Evolutionary conservation across 179 eudicot species (phyloP), one percentile per base, ranked within the genome.

Genomic region (Camellia oleifera): DNA sequence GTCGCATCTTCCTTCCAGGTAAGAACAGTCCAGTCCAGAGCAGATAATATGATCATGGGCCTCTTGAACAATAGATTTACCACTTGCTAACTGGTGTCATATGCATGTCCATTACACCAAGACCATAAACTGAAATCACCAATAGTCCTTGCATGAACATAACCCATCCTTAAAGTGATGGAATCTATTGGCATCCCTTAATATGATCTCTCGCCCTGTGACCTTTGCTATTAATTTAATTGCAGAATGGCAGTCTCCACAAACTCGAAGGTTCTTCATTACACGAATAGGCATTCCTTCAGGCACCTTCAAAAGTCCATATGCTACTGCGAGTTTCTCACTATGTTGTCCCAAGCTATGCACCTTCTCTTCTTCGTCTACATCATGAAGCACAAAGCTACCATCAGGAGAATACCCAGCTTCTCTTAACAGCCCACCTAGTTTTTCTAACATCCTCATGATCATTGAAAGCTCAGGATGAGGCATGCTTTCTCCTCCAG

Each of bases 311-410:
- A 91, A 61, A 77, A 91, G 89, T 71, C 93, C 95, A 83, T 80
- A 91, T 14, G 88, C 93, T 65, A 91, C 90, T 73, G 93, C 93
- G 53, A 91, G 84, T 82, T 88, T 91, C 83, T 91, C 93, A 77
- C 93, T 87, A 52, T 91, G 93, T 79, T 79, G 79, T 18, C 86
- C 80, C 75, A 91, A 75, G 80, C 86, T 90, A n/a, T 84, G 87
- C 40, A 81, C 85, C 86, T 90, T 91, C 83, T 91, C 95, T 81
- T 91, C 95, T 74, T 89, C 89, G 17, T 90, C 92, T 80, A 92
- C 81, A 69, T 92, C 95, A 80, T 90, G 95, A 71, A 90, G 82
- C 48, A 83, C 85, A 82, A 88, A 86, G 77, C 87, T 90, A 52
- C 86, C 82, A 80, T 90, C 91, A 57, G 95, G 91, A 69, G 77